Conservation (phyloP, 1,284 basidiomycete species). For the Cutaneotrichosporon cyanovorans region DNA sequence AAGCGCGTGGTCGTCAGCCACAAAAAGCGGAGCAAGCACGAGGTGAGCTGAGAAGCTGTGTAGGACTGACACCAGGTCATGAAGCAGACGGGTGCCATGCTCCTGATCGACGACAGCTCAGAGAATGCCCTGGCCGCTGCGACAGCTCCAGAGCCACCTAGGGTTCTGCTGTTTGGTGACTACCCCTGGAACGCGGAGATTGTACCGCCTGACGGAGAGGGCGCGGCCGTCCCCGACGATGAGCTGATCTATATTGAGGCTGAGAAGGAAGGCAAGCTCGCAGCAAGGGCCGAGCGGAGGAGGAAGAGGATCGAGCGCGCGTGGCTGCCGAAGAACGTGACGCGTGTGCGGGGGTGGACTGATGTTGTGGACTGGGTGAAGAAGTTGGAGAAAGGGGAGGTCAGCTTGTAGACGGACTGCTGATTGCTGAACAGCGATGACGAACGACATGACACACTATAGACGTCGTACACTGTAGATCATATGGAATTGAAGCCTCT, state of each 20-base stretch:
- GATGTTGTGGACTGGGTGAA: constrained; percentile 32
- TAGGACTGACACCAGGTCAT: constrained; percentile 51
- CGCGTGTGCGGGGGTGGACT: constrained; percentile 38
- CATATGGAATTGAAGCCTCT: too few relatives aligned
- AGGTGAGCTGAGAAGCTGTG: constrained; percentile 47
- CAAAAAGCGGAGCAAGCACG: constrained; percentile 58
- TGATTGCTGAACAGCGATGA: neutral
- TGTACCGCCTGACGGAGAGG: constrained; percentile 43
- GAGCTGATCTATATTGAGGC: constrained; percentile 57
- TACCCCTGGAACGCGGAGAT: constrained; percentile 64
- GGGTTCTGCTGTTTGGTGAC: constrained; percentile 66
- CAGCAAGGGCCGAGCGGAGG: constrained; percentile 33
- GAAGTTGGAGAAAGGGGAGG: constrained; percentile 1
- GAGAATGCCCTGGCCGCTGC: constrained; percentile 65
- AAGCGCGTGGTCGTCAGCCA: constrained; percentile 51
- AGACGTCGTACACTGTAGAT: neutral
- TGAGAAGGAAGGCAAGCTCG: constrained; percentile 39
- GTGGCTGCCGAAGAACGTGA: constrained; percentile 41
- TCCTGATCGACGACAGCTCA: constrained; percentile 69
- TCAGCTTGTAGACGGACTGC: neutral
- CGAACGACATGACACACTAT: neutral
- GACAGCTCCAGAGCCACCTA: constrained; percentile 44
- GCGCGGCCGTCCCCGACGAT: constrained; percentile 37
- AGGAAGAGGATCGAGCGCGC: constrained; percentile 22
- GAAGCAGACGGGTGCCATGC: constrained; percentile 54